Evolutionary conservation across 371 early-diverging fungal genomes (phyloP).

Genomic region (Mucor plumbeus): DNA sequence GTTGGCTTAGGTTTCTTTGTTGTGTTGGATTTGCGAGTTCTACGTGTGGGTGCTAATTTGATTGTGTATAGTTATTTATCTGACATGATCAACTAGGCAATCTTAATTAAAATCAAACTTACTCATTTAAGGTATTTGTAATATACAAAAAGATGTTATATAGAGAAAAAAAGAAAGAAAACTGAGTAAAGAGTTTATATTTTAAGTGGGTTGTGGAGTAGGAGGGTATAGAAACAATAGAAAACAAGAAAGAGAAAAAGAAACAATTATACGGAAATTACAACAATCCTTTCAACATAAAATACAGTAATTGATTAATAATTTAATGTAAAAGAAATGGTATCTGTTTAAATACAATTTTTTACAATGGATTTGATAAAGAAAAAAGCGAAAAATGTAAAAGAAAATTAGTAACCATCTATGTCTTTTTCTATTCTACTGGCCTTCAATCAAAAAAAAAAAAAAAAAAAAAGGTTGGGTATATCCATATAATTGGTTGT

Average conservation of each 20-base stretch:
- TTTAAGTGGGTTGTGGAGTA: not conserved
- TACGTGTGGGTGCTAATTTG: not conserved
- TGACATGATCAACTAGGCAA: not conserved
- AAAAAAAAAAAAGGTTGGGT: not conserved
- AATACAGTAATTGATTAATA: not conserved
- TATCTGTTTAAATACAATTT: not conserved
- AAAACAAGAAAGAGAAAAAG: not conserved
- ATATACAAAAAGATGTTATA: not conserved
- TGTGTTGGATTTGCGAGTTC: slow-evolving; percentile 4
- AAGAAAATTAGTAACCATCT: slow-evolving; percentile 1
- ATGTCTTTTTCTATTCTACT: not conserved
- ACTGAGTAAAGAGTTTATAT: not conserved
- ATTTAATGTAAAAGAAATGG: not conserved
- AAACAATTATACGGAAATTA: not conserved
- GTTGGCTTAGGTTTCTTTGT: not conserved
- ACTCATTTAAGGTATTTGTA: not conserved
- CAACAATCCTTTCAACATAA: slow-evolving; percentile 2
- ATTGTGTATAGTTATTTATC: not conserved
- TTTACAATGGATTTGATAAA: slow-evolving; percentile 1
- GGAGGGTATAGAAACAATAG: not conserved
- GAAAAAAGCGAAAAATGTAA: not conserved
- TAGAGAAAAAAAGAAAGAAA: not conserved
- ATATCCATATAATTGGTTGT: not conserved
- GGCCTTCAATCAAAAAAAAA: not conserved
- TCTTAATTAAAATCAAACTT: not conserved